Percentiles rank a stretch among this genome's conserved stretches.
Evolutionary conservation across 768 basidiomycete genomes (phyloP).

Genomic region (Termitomyces sp.): DNA sequence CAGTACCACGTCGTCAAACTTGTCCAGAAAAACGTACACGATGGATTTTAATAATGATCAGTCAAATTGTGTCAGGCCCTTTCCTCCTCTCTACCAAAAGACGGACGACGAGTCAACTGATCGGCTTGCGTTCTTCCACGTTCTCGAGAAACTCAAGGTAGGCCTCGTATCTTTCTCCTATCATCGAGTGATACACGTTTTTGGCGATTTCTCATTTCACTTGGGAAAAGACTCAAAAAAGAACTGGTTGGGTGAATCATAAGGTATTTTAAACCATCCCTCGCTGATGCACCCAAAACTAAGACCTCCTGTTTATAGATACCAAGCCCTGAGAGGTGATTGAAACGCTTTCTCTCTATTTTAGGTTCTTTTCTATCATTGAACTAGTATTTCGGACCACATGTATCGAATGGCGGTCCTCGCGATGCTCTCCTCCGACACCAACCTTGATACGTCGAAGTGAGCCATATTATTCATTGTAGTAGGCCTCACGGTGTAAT

Average conservation of each 20-base stretch:
- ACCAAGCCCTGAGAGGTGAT: constrained; percentile 76
- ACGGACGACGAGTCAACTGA: constrained; percentile 55
- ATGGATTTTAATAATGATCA: background rate
- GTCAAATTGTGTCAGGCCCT: constrained; percentile 31
- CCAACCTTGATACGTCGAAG: constrained; percentile 70
- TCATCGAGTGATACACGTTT: background rate
- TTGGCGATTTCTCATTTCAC: background rate
- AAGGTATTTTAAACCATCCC: constrained; percentile 36
- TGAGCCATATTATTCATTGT: constrained; percentile 25
- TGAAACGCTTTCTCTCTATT: background rate
- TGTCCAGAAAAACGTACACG: background rate
- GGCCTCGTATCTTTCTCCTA: background rate
- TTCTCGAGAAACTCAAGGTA: constrained; percentile 87
- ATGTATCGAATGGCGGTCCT: constrained; percentile 98
- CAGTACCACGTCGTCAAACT: background rate
- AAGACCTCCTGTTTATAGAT: constrained; percentile 42
- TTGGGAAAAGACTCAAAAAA: constrained; percentile 73
- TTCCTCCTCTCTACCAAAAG: constrained; percentile 54
- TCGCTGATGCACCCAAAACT: background rate
- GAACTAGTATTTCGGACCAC: constrained; percentile 81
- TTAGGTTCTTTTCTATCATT: background rate
- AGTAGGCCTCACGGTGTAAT: background rate
- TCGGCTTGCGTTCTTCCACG: constrained; percentile 84
- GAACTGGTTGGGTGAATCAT: constrained; percentile 92
- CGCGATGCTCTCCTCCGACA: constrained; percentile 79